phyloP scores from a whole-genome alignment of 768 basidiomycete genomes.

The Mycena metata region DNA sequence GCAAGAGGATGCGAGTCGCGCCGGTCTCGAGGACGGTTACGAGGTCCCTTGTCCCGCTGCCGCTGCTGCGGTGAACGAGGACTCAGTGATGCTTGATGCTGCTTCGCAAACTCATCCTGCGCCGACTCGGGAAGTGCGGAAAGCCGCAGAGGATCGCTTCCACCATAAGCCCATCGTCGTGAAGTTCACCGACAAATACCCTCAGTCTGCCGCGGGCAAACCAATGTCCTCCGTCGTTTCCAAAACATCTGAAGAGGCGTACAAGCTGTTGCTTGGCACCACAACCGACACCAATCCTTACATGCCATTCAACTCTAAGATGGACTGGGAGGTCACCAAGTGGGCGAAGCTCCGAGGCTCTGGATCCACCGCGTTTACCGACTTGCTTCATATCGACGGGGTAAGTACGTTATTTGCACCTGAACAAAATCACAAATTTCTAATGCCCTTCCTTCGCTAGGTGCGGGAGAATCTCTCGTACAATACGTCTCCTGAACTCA shows the following conservation, averaged over 20 bases:
- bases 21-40: constrained; percentile 2
- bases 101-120: no score
- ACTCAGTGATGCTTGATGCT: no score
- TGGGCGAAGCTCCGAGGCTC: constrained; percentile 3
- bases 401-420: not conserved
- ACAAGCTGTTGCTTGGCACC: not conserved
- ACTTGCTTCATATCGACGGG: constrained; percentile 3
- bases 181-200: not conserved
- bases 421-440: not conserved
- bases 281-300: not conserved
- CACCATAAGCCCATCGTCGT: not conserved
- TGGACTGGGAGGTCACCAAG: not conserved
- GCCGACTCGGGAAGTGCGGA: not conserved
- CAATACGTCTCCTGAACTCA: not conserved
- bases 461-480: not conserved
- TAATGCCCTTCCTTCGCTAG: no score
- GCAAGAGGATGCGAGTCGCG: not conserved
- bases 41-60: not conserved
- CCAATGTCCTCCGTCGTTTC: not conserved
- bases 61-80: no score
- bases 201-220: no score
- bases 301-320: not conserved
- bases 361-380: not conserved
- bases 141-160: not conserved
- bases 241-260: not conserved